Base-by-base conservation (phyloP, 1,284 basidiomycete genomes). In the Chalciporus sp. region DNA sequence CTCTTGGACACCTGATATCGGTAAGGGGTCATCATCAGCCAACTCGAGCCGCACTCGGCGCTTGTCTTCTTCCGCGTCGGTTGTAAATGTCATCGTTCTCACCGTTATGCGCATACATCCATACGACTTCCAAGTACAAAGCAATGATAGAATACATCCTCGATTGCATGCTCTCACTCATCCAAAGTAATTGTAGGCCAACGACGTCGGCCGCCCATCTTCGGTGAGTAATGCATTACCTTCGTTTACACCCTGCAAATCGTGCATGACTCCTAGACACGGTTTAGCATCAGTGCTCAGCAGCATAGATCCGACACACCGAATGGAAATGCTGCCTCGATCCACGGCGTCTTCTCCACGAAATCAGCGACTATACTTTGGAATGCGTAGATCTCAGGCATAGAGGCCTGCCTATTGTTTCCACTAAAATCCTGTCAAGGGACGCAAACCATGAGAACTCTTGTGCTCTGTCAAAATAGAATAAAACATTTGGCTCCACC, bases 171-270 rank as follows among this genome's bases (percentile, higher is more conserved):
- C 40, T 7, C 20, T 11, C 10, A 6, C 12, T 67, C 52, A 63
- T 42, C 65, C 65, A 62, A 70, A 70, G 50, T 67, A 67, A 52
- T 60, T 56, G 23, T 66, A 66, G 26, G 83, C 87, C n/a, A 89
- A 80, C 5, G 63, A 66, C 35, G 77, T 87, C 16, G 83, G 83
- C 40, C 56, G 33, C 42, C 75, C 76, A 47, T 72, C 63, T 35
- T 52, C 17, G 11, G 51, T 61, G 72, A 87, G 74, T 49, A 90
- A 75, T 47, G 76, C 75, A 73, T 93, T 89, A 43, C 73, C 67
- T 26, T 73, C 61, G 75, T 90, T 86, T 65, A 92, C 88, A 50
- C 83, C 82, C 55, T 78, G 74, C 80, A 94, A 80, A 65, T 89
- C 72, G 55, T 80, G 66, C 83, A 91, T 85, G 47, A 79, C 74